Conservation (phyloP, 768 basidiomycete genomes). For the Boletus sp. region DNA sequence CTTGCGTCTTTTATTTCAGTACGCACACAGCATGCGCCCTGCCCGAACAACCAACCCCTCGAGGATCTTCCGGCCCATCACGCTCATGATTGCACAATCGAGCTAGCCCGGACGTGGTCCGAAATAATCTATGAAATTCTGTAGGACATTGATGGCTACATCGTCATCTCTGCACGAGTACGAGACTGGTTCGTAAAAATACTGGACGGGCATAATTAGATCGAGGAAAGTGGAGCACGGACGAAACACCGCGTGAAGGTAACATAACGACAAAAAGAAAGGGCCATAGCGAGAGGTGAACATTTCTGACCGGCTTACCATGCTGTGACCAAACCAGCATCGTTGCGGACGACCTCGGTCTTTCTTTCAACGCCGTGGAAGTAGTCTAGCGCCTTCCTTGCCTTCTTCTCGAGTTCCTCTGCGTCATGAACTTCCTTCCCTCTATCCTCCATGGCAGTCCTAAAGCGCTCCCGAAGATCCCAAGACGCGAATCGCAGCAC, state of each 20-base stretch:
- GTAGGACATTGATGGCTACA: slow-evolving; percentile 1
- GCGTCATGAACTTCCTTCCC: slow-evolving; percentile 72
- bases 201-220: slow-evolving; percentile 9
- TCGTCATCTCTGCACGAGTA: slow-evolving; percentile 2
- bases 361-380: slow-evolving; percentile 55
- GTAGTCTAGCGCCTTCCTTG: slow-evolving; percentile 68
- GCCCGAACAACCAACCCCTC: too few species aligned
- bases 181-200: slow-evolving; percentile 11
- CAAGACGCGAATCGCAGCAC: slow-evolving; percentile 88
- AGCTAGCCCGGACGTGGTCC: too few species aligned
- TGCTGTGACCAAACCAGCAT: slow-evolving; percentile 20
- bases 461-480: slow-evolving; percentile 85
- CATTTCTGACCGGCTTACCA: neutral
- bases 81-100: too few species aligned
- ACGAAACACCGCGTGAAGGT: neutral
- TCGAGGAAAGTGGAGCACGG: slow-evolving; percentile 9
- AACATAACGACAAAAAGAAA: slow-evolving; percentile 7
- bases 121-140: neutral
- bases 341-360: slow-evolving; percentile 39
- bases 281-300: neutral
- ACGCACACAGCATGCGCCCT: too few species aligned
- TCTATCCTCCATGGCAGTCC: slow-evolving; percentile 75
- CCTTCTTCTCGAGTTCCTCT: slow-evolving; percentile 73
- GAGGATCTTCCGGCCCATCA: too few species aligned
- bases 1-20: too few species aligned